Conservation (phyloP, 805 yeast species). For the Cyberlindnera euphorbiae region DNA sequence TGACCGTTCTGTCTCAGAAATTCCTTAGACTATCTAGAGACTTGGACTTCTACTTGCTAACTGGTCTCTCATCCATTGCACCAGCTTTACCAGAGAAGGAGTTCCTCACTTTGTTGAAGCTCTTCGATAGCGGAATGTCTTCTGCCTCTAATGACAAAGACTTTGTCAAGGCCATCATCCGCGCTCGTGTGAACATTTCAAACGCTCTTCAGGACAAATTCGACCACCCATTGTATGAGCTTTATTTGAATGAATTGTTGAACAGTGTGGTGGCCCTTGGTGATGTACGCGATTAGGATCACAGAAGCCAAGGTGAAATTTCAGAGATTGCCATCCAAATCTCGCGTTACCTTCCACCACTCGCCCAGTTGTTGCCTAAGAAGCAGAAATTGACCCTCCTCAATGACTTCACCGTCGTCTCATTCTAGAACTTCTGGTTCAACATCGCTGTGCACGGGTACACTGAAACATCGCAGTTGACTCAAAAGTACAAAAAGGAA, state of each 20-base stretch:
- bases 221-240: constrained; percentile 43
- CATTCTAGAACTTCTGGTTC: constrained; percentile 90
- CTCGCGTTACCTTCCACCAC: constrained; percentile 58
- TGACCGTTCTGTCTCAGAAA: constrained; percentile 80
- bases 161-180: constrained; percentile 37
- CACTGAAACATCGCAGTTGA: constrained; percentile 52
- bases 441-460: constrained; percentile 91
- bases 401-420: constrained; percentile 44
- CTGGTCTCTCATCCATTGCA: constrained; percentile 61
- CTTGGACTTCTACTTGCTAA: constrained; percentile 50
- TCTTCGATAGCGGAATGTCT: constrained; percentile 46
- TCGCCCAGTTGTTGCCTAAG: constrained; percentile 70
- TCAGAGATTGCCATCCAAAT: constrained; percentile 67
- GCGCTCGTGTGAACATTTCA: constrained; percentile 47
- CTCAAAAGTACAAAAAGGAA: constrained; percentile 40
- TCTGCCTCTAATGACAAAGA: constrained; percentile 39
- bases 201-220: constrained; percentile 24
- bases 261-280: constrained; percentile 69
- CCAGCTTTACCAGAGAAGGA: constrained; percentile 60
- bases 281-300: constrained; percentile 70
- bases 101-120: constrained; percentile 55
- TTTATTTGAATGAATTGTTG: constrained; percentile 63
- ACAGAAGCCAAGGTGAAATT: constrained; percentile 71
- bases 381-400: constrained; percentile 38
- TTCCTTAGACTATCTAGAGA: constrained; percentile 44